Evolutionary conservation across 768 basidiomycete genomes (phyloP).

Genomic region (Daedalea quercina): DNA sequence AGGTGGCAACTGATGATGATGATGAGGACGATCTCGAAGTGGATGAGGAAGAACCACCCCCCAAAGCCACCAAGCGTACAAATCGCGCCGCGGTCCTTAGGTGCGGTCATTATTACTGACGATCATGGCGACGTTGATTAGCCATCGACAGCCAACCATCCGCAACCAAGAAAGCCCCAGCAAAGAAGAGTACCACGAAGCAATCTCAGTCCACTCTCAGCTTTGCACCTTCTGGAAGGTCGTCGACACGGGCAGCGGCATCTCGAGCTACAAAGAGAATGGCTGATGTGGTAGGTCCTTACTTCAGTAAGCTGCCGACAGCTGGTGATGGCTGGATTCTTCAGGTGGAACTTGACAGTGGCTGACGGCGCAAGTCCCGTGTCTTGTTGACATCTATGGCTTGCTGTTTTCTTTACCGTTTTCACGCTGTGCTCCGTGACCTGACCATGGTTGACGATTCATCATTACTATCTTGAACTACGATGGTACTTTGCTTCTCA

Average conservation of each 20-base stretch:
- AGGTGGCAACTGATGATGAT: slow-evolving; percentile 42
- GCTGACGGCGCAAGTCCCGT: background rate
- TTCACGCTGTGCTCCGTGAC: background rate
- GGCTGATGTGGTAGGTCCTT: slow-evolving; percentile 33
- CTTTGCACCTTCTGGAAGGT: slow-evolving; percentile 53
- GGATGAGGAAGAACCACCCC: slow-evolving; percentile 42
- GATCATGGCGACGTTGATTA: background rate
- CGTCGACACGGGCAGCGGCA: slow-evolving; percentile 61
- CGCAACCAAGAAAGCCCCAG: slow-evolving; percentile 45
- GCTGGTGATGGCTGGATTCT: background rate
- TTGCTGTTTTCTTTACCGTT: background rate
- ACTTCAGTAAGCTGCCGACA: background rate
- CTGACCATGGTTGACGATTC: too few species aligned
- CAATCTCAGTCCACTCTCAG: slow-evolving; percentile 56
- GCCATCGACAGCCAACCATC: slow-evolving; percentile 23
- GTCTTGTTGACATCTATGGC: background rate
- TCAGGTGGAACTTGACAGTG: slow-evolving; percentile 7
- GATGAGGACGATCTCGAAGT: slow-evolving; percentile 52
- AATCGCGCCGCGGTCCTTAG: slow-evolving; percentile 60
- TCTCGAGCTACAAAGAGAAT: slow-evolving; percentile 60
- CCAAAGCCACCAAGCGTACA: slow-evolving; percentile 46
- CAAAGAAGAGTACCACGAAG: slow-evolving; percentile 39
- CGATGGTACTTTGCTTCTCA: too few species aligned
- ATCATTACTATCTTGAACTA: too few species aligned
- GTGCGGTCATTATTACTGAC: slow-evolving; percentile 27